A percentile compares a stretch with the other conserved stretches of the same genome.
Conservation (phyloP, 176 grass and related monocot genomes). For the Ananas comosus region DNA sequence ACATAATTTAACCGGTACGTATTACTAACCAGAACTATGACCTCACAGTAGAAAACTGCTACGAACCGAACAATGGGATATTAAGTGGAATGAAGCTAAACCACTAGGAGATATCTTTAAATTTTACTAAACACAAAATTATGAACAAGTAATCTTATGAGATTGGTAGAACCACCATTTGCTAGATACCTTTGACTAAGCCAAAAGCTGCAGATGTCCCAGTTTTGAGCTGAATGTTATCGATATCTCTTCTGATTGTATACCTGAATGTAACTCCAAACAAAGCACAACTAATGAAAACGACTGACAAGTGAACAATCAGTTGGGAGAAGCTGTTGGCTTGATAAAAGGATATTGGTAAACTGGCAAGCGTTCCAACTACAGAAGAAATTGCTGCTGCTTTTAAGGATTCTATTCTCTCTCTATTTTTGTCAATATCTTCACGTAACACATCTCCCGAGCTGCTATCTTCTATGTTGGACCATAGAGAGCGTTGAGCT, state of each 20-base stretch:
- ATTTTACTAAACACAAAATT: conserved; percentile 7
- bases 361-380: conserved; percentile 58
- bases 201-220: conserved; percentile 57
- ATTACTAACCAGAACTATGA: not conserved
- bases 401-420: conserved; percentile 77
- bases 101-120: not conserved
- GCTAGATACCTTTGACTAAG: conserved; percentile 61
- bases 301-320: conserved; percentile 30
- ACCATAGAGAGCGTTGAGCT: conserved; percentile 47
- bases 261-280: conserved; percentile 86
- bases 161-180: not conserved
- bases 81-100: not conserved
- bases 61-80: not conserved
- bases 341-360: conserved; percentile 73
- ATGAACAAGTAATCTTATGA: conserved; percentile 16
- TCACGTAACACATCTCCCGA: conserved; percentile 25
- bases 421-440: conserved; percentile 36
- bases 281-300: conserved; percentile 65
- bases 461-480: conserved; percentile 31
- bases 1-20: no score
- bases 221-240: conserved; percentile 72
- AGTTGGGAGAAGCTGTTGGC: conserved; percentile 40
- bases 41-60: not conserved
- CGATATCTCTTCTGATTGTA: conserved; percentile 66
- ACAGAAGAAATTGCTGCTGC: conserved; percentile 55